Base-by-base conservation (phyloP, 2,329 filamentous ascomycete genomes). In the Ploettnerulaceae sp. region DNA sequence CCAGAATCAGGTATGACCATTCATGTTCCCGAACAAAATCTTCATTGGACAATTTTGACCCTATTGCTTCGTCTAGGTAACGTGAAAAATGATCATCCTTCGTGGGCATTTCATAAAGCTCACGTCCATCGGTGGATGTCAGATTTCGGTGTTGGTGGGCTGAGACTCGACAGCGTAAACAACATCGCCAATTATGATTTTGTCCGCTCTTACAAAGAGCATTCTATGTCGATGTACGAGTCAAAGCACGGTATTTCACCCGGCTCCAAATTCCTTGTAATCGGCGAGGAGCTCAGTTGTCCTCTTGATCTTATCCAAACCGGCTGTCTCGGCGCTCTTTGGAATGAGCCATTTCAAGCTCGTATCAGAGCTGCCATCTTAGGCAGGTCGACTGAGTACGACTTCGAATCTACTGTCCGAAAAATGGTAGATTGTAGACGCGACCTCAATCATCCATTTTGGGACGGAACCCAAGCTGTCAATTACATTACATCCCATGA, bases 401-500 rank as follows among this genome's bases (percentile, higher is more conserved):
- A 49, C 26, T 55, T 55, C 25, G 42, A 49, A 28, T 41, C 41
- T 26, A 55, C 53, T 12, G 53, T 55, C 14, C 45, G 49, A 1
- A 51, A 49, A 37, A 45, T 55, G 47, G 42, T 49, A 12, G 49
- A 55, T 11, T 55, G 49, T 20, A 52, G 45, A 4, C 38, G 48
- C 3, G 53, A 53, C 28, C 9, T 32, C 3, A 37, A 52, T 14
- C 49, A 55, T 32, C 50, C 53, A 12, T 55, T 55, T 28, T 47
- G 37, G 12, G 50, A 52, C 40, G 47, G 49, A 12, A 14, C 53
- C 3, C 47, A 55, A 42, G 47, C 49, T 5, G 24, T 55, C 18
- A 55, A 55, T 22, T 55, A 52, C 31, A 47, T 55, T 20, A 52
- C 53, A 5, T 55, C 53, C 4, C 53, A 55, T 15, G 53, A 55